These are phyloP conservation scores for Phialemoniopsis sp. DNA, from an alignment of 2,329 filamentous ascomycete genomes.

Conservation along the genomic window DNA sequence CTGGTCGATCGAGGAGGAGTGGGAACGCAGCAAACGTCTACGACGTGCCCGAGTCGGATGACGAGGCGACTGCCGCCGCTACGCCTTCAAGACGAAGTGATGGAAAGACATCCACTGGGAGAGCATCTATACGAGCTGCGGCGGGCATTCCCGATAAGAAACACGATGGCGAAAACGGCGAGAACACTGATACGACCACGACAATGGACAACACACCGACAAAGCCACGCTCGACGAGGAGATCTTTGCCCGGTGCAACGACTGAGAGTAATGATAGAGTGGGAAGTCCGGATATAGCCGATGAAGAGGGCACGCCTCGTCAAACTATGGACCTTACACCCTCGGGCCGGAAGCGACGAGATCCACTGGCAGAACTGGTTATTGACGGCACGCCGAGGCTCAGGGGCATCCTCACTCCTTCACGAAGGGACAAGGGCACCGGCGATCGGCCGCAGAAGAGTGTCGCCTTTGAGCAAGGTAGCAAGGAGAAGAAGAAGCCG, in stretches of 20 bases:
- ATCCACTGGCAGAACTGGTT: slow-evolving; percentile 5
- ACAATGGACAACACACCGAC: too few relatives aligned
- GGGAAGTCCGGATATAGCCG: too few relatives aligned
- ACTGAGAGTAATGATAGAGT: too few relatives aligned
- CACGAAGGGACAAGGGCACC: slow-evolving; percentile 27
- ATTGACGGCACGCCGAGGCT: slow-evolving; percentile 21
- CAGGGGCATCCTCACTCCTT: slow-evolving; percentile 54
- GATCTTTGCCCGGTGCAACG: too few relatives aligned
- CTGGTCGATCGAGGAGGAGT: neutral
- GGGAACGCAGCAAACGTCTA: slow-evolving; percentile 6
- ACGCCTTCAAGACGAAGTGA: too few relatives aligned
- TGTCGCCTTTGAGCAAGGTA: slow-evolving; percentile 44
- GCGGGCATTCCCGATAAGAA: too few relatives aligned
- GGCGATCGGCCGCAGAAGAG: slow-evolving; percentile 42
- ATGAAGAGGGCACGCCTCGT: too few relatives aligned
- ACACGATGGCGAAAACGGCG: slow-evolving; percentile 51
- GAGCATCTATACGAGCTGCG: too few relatives aligned
- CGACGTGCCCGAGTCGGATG: slow-evolving; percentile 11
- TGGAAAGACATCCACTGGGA: too few relatives aligned
- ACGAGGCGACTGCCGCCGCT: neutral
- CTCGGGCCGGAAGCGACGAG: slow-evolving; percentile 6
- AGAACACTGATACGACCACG: slow-evolving; percentile 16
- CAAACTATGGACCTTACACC: neutral
- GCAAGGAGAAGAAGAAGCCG: slow-evolving; percentile 12
- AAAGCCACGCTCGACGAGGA: too few relatives aligned